phyloP scores from a whole-genome alignment of 148 eudicot genomes.

The Fagopyrum tataricum region DNA sequence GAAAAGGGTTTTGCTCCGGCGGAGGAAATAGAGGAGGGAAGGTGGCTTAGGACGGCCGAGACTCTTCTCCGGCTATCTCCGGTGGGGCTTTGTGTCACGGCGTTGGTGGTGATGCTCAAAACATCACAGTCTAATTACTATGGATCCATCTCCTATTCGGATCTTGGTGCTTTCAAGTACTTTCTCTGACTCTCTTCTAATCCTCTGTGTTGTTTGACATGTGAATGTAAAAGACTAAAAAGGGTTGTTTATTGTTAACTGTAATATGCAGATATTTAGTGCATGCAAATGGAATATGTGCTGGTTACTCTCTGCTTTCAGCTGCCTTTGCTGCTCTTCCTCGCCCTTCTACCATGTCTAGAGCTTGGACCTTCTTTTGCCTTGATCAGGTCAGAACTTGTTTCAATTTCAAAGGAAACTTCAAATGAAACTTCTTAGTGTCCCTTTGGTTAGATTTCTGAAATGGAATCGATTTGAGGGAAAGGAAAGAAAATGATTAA shows the following conservation, averaged over 20 bases:
- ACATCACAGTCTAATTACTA: constrained; percentile 51
- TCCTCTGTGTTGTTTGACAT: neutral
- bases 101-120: constrained; percentile 76
- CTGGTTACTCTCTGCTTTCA: constrained; percentile 81
- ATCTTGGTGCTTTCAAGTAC: constrained; percentile 86
- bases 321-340: constrained; percentile 73
- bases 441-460: no score
- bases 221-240: no score
- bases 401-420: neutral
- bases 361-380: constrained; percentile 95
- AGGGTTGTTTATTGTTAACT: neutral
- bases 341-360: constrained; percentile 67
- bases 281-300: constrained; percentile 92
- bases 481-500: no score
- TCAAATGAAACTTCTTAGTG: no score
- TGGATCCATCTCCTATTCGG: constrained; percentile 73
- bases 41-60: constrained; percentile 49
- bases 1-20: neutral
- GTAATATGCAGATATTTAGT: constrained; percentile 53
- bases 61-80: constrained; percentile 67
- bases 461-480: no score
- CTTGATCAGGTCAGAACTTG: constrained; percentile 61
- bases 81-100: constrained; percentile 54
- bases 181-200: neutral
- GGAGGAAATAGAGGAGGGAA: constrained; percentile 11